Evolutionary conservation across 345 rosid genomes (phyloP).

Genomic region (Corchorus capsularis): DNA sequence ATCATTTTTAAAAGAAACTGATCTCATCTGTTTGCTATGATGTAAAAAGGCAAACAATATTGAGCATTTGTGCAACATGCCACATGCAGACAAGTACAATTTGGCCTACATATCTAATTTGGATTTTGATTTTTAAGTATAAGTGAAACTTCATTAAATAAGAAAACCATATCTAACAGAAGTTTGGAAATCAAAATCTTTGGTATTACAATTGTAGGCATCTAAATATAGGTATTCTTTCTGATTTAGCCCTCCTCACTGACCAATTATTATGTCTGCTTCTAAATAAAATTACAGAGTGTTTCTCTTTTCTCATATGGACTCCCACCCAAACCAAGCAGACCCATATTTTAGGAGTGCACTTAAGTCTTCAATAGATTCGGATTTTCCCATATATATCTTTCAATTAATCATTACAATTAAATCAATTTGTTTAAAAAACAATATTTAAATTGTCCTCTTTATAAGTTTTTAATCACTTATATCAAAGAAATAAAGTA

Average conservation of each 20-base stretch:
- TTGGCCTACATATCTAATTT: background rate
- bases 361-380: too few species aligned
- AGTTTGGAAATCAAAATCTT: background rate
- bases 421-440: too few species aligned
- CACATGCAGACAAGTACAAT: background rate
- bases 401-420: too few species aligned
- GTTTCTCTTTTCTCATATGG: background rate
- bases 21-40: background rate
- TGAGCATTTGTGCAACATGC: background rate
- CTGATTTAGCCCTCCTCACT: background rate
- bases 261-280: background rate
- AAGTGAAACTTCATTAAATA: background rate
- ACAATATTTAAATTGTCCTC: too few species aligned
- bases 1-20: background rate
- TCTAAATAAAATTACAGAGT: background rate
- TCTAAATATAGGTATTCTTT: background rate
- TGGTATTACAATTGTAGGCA: background rate
- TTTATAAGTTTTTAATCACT: too few species aligned
- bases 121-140: background rate
- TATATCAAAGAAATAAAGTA: too few species aligned
- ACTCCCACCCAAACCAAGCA: slow-evolving; percentile 1
- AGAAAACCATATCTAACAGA: slow-evolving; percentile 1
- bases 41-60: background rate
- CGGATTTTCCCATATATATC: too few species aligned
- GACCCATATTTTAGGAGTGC: background rate